Evolutionary conservation across 495 filamentous ascomycete species (phyloP), one percentile per base, ranked within the genome.

Genomic region (Peziza echinospora): DNA sequence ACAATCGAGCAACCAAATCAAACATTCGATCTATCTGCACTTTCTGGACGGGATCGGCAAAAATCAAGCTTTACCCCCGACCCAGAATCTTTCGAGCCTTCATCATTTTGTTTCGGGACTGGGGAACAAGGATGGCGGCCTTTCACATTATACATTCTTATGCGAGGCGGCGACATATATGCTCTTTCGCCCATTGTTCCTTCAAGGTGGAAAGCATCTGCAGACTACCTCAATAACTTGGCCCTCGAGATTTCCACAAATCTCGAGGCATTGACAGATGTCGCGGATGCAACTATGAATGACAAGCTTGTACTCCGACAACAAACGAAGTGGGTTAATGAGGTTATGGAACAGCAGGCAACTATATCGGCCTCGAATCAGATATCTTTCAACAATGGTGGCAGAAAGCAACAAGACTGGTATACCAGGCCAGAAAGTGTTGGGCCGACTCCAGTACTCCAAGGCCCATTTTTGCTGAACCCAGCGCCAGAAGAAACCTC

Each of bases 111-210:
- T 26, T 60, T 60, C 17, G 56, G 48, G 0, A 50, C 46, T 5
- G 56, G 56, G 17, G 8, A 26, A 8, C 42, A 53, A 45, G 47
- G 56, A 9, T 60, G 57, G 57, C 43, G 56, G 5, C 56, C 53
- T 19, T 54, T 60, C 23, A 59, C 56, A 13, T 52, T 60, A 11
- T 60, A 60, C 39, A 56, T 60, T 23, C 50, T 60, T 44, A 60
- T 60, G 57, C 53, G 57, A 3, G 54, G 54, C 1, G 57, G 57
- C 8, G 57, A 60, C 45, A 51, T 60, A 5, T 60, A 60, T 9
- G 53, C 50, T 3, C 50, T 60, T 17, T 51, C 43, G 6, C 57
- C 57, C 1, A 39, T 60, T n/a, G 57, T 60, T 25, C 57, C 57
- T 9, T 57, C 53, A 17, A 49, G 56, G 17, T 60, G 57, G 56